Evolutionary conservation across 192 early-diverging fungal species (phyloP).

Genomic region (Entomortierella parvispora): DNA sequence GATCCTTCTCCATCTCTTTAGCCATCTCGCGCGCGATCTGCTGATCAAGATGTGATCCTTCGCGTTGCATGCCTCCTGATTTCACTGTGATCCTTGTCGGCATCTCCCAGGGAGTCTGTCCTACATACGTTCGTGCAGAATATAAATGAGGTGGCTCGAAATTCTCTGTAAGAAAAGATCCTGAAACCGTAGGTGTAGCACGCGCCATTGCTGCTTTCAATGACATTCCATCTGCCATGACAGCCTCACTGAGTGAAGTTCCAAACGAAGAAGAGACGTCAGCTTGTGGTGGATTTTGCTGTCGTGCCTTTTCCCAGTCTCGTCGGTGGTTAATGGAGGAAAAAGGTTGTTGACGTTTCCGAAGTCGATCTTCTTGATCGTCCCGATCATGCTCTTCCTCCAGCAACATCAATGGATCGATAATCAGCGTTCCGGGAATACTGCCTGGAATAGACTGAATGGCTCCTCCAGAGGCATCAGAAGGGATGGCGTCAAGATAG

Average conservation of each 20-base stretch:
- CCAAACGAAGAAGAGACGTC: neutral
- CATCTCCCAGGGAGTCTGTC: slow-evolving; percentile 50
- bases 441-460: slow-evolving; percentile 1
- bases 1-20: slow-evolving; percentile 37
- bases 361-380: slow-evolving; percentile 24
- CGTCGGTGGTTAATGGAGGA: slow-evolving; percentile 43
- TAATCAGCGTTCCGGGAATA: slow-evolving; percentile 15
- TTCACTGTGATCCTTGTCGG: slow-evolving; percentile 44
- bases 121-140: slow-evolving; percentile 43
- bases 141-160: slow-evolving; percentile 51
- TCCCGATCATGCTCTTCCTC: slow-evolving; percentile 48
- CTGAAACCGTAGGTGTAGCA: too few relatives aligned
- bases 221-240: neutral
- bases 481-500: slow-evolving; percentile 8
- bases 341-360: slow-evolving; percentile 27
- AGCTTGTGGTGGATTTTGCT: neutral
- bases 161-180: neutral
- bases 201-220: too few relatives aligned
- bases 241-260: too few relatives aligned
- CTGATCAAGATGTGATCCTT: slow-evolving; percentile 35
- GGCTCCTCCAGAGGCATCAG: neutral
- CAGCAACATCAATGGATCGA: slow-evolving; percentile 47
- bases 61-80: slow-evolving; percentile 34
- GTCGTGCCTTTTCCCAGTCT: slow-evolving; percentile 22
- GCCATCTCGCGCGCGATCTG: slow-evolving; percentile 49